Evolutionary conservation across 2,329 filamentous ascomycete species (phyloP), one percentile per base, ranked within the genome.

Genomic region (Triangularia setosa): DNA sequence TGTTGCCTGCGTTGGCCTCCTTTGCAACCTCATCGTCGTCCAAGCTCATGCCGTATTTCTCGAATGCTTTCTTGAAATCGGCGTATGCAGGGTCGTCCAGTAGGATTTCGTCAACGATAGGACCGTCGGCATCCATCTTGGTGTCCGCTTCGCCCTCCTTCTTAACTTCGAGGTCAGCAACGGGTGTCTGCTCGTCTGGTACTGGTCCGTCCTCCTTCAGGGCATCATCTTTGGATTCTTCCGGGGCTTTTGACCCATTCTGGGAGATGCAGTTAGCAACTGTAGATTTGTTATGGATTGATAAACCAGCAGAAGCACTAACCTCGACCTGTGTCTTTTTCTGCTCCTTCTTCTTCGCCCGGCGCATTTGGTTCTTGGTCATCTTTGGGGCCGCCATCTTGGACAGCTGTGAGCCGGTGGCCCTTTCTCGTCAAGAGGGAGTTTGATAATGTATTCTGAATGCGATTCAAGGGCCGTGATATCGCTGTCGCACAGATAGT

Each of bases 311-410:
- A 5, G 0, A 56, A 27, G 35, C 21, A 65, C 72, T 57, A 62
- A 86, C 85, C 72, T 87, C 80, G 76, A 84, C 79, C 60, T 84
- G 79, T 70, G 86, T 78, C 73, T 88, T 88, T 80, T 96, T 96
- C 75, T 92, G 87, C 72, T 92, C 90, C 88, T 97, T 97, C 86
- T 95, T 97, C 83, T 94, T 93, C 58, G 92, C 91, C 76, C 94
- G 88, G 76, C 93, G 87, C 82, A 93, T 89, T 79, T 96, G 92
- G 79, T 97, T 97, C 83, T 97, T 98, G 76, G 90, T 93, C 81
- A 90, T 88, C 81, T 94, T 96, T 70, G 83, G 78, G 69, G 81
- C 77, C 73, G 85, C 86, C 87, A 89, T 89, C 74, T 76, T 81
- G 78, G 60, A 56, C 56, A 48, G 60, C 64, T 61, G 58, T 44